A percentile compares a stretch with the other conserved stretches of the same genome.
Conservation (phyloP, 306 rosid genomes). For the Fragaria nilgerrensis region DNA sequence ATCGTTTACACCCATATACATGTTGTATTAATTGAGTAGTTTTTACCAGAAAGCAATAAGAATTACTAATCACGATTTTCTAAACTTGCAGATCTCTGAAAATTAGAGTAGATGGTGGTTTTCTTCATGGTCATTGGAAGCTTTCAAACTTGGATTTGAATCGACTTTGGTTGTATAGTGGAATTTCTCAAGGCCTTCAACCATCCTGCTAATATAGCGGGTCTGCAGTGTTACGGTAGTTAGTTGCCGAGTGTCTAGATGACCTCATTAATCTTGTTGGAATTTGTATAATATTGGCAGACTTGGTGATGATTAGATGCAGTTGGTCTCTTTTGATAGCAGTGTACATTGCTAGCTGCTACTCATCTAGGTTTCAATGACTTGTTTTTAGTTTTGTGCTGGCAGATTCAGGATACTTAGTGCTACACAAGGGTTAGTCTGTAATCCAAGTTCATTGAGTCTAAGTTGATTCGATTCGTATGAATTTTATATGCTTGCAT, state of each 20-base stretch:
- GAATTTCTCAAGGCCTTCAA: constrained; percentile 27
- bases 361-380: constrained; percentile 41
- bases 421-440: constrained; percentile 43
- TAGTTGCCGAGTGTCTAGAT: not conserved
- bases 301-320: constrained; percentile 49
- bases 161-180: constrained; percentile 33
- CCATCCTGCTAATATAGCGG: constrained; percentile 20
- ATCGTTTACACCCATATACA: too few species aligned
- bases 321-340: constrained; percentile 40
- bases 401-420: constrained; percentile 67
- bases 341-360: constrained; percentile 70
- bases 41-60: not conserved
- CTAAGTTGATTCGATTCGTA: constrained; percentile 6
- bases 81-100: constrained; percentile 28
- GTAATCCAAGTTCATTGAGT: constrained; percentile 50
- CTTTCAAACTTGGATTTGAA: constrained; percentile 24
- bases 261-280: constrained; percentile 32
- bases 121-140: constrained; percentile 22
- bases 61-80: constrained; percentile 10
- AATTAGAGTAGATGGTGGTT: constrained; percentile 29
- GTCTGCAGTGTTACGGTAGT: constrained; percentile 3
- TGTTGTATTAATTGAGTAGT: not conserved
- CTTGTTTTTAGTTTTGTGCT: constrained; percentile 41
- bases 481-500: constrained; percentile 1
- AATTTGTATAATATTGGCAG: constrained; percentile 66